A percentile compares a stretch with the other conserved stretches of the same genome.
Evolutionary conservation across 1,284 basidiomycete genomes (phyloP).

Genomic region (Pseudozyma hubeiensis): DNA sequence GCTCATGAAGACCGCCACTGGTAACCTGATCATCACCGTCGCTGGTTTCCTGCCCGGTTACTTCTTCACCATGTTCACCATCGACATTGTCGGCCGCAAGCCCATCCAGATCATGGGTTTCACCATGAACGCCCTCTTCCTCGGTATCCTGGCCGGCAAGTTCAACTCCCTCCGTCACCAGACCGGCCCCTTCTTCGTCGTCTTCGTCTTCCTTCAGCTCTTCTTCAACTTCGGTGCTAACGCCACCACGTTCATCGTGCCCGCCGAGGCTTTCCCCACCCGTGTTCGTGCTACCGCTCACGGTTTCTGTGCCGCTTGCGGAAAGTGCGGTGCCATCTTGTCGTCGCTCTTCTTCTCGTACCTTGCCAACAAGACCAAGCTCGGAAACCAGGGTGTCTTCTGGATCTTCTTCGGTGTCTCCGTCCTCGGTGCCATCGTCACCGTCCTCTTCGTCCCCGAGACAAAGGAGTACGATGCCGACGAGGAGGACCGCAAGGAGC

Average conservation of each 20-base stretch:
- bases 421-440: slow-evolving; percentile 54
- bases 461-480: slow-evolving; percentile 64
- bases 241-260: slow-evolving; percentile 82
- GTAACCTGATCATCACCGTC: slow-evolving; percentile 65
- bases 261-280: slow-evolving; percentile 82
- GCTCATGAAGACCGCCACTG: slow-evolving; percentile 73
- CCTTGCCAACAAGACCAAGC: slow-evolving; percentile 38
- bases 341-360: slow-evolving; percentile 68
- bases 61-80: slow-evolving; percentile 63
- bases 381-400: slow-evolving; percentile 58
- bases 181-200: slow-evolving; percentile 78
- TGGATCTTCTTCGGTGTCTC: slow-evolving; percentile 66
- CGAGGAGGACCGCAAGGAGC: slow-evolving; percentile 60
- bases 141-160: slow-evolving; percentile 67
- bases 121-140: slow-evolving; percentile 64
- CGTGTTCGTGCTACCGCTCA: slow-evolving; percentile 73
- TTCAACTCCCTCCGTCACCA: slow-evolving; percentile 61
- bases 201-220: slow-evolving; percentile 77
- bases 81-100: slow-evolving; percentile 66
- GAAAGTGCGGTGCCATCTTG: slow-evolving; percentile 72
- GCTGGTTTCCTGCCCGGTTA: slow-evolving; percentile 67
- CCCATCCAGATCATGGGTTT: slow-evolving; percentile 68
- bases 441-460: slow-evolving; percentile 57
- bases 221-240: slow-evolving; percentile 76
- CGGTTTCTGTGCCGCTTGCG: slow-evolving; percentile 71